phyloP scores from a whole-genome alignment of 108 stramenopile species.

The Fragilariopsis cylindrus region DNA sequence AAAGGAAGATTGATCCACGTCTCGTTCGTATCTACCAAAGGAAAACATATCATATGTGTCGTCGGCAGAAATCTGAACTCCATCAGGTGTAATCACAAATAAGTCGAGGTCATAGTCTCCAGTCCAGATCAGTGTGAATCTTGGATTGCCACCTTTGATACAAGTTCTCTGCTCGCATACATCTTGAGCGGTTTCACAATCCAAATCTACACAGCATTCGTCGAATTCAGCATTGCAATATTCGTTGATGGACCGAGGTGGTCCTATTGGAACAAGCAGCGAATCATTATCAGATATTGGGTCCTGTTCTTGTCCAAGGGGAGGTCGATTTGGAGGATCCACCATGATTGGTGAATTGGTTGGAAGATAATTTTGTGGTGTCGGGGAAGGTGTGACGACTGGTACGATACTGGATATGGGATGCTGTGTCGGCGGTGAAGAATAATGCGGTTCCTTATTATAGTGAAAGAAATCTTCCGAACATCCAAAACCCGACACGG shows the following conservation, averaged over 20 bases:
- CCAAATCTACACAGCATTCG: constrained; percentile 34
- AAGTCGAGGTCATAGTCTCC: constrained; percentile 32
- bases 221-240: constrained; percentile 21
- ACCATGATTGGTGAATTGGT: constrained; percentile 8
- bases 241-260: not conserved
- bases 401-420: not conserved
- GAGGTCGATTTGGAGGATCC: constrained; percentile 6
- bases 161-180: constrained; percentile 34
- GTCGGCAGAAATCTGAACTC: constrained; percentile 11
- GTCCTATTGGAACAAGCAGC: not conserved
- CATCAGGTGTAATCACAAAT: constrained; percentile 31
- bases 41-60: constrained; percentile 29
- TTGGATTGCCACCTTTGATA: constrained; percentile 37
- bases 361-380: not conserved
- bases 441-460: not conserved
- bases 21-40: constrained; percentile 24
- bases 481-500: constrained; percentile 25
- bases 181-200: constrained; percentile 22
- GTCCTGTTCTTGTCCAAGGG: constrained; percentile 11
- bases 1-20: not conserved
- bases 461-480: constrained; percentile 23
- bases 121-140: constrained; percentile 35
- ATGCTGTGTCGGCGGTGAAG: constrained; percentile 7
- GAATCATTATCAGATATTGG: not conserved
- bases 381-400: not conserved